These are phyloP conservation scores for Alliaria petiolata DNA, from an alignment of 345 rosid genomes.

Conservation along the genomic window DNA sequence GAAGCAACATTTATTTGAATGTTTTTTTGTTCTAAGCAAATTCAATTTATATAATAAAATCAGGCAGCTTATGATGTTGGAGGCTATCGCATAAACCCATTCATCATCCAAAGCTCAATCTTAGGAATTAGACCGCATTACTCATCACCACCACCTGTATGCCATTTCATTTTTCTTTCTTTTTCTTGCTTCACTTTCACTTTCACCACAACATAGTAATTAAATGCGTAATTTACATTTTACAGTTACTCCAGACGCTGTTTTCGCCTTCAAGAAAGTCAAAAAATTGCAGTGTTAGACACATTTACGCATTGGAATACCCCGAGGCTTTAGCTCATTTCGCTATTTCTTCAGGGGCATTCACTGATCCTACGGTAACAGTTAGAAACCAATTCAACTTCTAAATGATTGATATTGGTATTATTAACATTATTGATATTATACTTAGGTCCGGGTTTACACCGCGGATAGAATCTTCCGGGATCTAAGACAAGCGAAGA, in stretches of 20 bases:
- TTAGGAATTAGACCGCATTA: conserved; percentile 65
- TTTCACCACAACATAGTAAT: background rate
- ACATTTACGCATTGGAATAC: conserved; percentile 70
- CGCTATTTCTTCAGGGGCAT: conserved; percentile 69
- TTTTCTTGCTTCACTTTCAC: background rate
- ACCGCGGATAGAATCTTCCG: conserved; percentile 53
- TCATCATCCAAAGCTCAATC: conserved; percentile 58
- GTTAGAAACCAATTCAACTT: background rate
- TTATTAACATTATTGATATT: background rate
- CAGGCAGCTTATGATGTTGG: conserved; percentile 87
- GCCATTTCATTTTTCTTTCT: background rate
- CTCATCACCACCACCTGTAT: conserved; percentile 53
- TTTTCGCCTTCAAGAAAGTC: conserved; percentile 75
- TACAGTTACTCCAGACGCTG: conserved; percentile 74
- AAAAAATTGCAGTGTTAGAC: conserved; percentile 44
- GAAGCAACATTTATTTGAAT: background rate
- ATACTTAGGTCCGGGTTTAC: conserved; percentile 60
- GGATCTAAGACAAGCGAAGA: conserved; percentile 58
- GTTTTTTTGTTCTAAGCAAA: background rate
- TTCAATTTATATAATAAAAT: background rate
- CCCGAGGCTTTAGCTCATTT: conserved; percentile 85
- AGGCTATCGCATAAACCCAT: conserved; percentile 60
- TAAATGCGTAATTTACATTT: background rate
- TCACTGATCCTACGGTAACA: conserved; percentile 70
- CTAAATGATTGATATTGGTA: background rate